Base-by-base conservation (phyloP, 2,329 filamentous ascomycete genomes). In the Nothopassalora personata region DNA sequence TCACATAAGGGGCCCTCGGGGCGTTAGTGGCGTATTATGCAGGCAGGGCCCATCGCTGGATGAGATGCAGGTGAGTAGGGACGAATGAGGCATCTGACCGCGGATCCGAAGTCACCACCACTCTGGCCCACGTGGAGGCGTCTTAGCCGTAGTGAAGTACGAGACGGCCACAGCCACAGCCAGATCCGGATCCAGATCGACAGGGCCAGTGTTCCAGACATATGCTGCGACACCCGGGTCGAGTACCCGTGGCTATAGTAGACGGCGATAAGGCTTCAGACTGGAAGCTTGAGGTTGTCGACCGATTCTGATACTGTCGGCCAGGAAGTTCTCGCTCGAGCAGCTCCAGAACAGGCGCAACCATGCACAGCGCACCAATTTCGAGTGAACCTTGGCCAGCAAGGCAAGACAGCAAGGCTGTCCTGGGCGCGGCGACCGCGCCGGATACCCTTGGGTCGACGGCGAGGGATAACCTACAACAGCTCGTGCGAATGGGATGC, bases 41-140 rank as follows among this genome's bases (percentile, higher is more conserved):
- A 53, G 52, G 46, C 59, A 61, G 31, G 59, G 56, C 45, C 34
- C 43, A 57, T 63, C 39, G 60, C 55, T 59, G 58, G 56, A 49
- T 51, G 23, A 39, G 33, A 47, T 54, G 52, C 47, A 58, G 34
- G 10, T 51, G 52, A 31, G 53, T 39, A 43, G 55, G 47, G 50
- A 30, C 48, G 23, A 52, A 33, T 51, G 48, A 47, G 60, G 57
- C 45, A 62, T 54, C 52, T 48, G 34, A 45, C 49, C 60, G 60
- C 43, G 50, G 50, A 48, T 53, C 57, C 56, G 50, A 61, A 59
- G 57, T 54, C 52, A 59, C 53, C 15, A 31, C 34, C 48, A 31
- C 59, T 53, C 47, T 51, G 54, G 39, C 54, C 55, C 61, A 65
- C 63, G 63, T 65, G 61, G 61, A 60, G 56, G 53, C 55, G 53